Evolutionary conservation across 2,329 filamentous ascomycete species (phyloP), one percentile per base, ranked within the genome.

Genomic region (Cordyceps farinosa): DNA sequence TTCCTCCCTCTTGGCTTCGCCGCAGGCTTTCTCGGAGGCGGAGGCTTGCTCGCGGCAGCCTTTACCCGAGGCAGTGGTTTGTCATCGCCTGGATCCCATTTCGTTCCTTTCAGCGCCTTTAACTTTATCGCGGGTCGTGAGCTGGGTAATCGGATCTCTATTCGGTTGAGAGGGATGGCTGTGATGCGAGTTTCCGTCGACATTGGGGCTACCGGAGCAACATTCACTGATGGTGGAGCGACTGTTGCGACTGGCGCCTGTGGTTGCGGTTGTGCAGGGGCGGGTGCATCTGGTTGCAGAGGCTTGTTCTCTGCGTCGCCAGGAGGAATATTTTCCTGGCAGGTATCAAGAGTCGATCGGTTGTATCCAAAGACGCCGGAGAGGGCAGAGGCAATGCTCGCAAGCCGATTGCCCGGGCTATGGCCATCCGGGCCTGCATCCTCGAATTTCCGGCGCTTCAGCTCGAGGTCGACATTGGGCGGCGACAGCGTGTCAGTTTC

Each of bases 81-180:
- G 8, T 59, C 44, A 30, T 72, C 69, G 38, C 71, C 73, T 4
- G 68, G 73, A 59, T 78, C 76, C 75, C 75, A 78, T 70, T 70
- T 74, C 13, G 76, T 77, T 8, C 76, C 76, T 63, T 67, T 73
- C 5, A 77, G 68, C 7, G 74, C 75, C 6, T 72, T 70, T 6
- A 76, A 42, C 62, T 77, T 77, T 59, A 77, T 75, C 8, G 76
- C 74, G 4, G 76, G 74, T 8, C 72, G 71, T 29, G 38, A 53
- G 22, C 7, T 30, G 17, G 62, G 62, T 7, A 58, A 11, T 44
- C 27, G 61, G 1, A 58, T 36, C 29, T 58, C 47, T 40, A 58
- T 65, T 15, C 64, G 54, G 42, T 64, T 63, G 5, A 65, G 62
- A 45, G 66, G 52, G 4, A 53, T 51, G n/a, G 62, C 65, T 10